Percentiles rank a stretch among this genome's conserved stretches.
Conservation (phyloP, 768 basidiomycete species). For the Pleurotus eryngii region DNA sequence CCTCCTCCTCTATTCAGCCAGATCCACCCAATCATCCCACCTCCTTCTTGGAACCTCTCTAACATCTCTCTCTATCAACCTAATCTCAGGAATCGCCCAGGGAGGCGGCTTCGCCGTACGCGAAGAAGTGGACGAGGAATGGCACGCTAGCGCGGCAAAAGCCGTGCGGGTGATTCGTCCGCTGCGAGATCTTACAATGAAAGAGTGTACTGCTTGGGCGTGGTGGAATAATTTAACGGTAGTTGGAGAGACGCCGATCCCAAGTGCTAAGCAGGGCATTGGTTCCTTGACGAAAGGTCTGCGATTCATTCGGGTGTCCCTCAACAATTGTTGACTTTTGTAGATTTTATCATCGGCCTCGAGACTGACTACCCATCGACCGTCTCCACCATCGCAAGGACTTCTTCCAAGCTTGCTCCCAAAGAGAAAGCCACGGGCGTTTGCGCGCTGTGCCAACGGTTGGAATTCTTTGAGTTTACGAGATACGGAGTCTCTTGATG, state of each 20-base stretch:
- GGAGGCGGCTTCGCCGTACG: constrained; percentile 71
- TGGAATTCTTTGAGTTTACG: constrained; percentile 10
- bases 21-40: constrained; percentile 60
- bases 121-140: constrained; percentile 72
- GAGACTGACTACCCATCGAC: constrained; percentile 86
- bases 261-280: constrained; percentile 56
- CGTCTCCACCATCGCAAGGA: constrained; percentile 78
- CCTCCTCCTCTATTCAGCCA: constrained; percentile 67
- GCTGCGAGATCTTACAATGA: constrained; percentile 69
- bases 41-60: constrained; percentile 75
- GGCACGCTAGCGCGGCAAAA: constrained; percentile 33
- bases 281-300: constrained; percentile 66
- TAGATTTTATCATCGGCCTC: constrained; percentile 78
- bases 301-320: background rate
- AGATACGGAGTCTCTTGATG: background rate
- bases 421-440: constrained; percentile 46
- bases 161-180: constrained; percentile 60
- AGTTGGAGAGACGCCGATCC: constrained; percentile 44
- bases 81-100: constrained; percentile 72
- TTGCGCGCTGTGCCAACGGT: constrained; percentile 72
- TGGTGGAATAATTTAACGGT: constrained; percentile 66
- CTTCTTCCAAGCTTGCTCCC: constrained; percentile 74
- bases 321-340: background rate
- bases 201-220: constrained; percentile 75
- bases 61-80: constrained; percentile 71